phyloP scores from a whole-genome alignment of 306 rosid genomes.

The Heteromeles arbutifolia region DNA sequence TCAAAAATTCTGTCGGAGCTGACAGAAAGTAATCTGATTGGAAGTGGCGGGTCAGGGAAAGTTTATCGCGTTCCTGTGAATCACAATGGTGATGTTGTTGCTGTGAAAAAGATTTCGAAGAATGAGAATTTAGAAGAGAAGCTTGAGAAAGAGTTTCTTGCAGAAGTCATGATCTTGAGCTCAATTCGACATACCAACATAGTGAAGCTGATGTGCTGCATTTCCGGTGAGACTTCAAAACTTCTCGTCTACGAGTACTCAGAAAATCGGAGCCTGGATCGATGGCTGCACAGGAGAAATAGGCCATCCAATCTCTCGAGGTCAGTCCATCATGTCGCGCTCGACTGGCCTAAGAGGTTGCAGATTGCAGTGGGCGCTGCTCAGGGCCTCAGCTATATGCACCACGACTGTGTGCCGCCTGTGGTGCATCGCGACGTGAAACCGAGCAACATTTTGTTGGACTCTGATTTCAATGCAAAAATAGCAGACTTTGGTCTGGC shows the following conservation, averaged over 20 bases:
- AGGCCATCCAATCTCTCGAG: constrained; percentile 21
- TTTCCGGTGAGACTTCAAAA: constrained; percentile 44
- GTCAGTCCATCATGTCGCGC: constrained; percentile 14
- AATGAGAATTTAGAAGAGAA: constrained; percentile 42
- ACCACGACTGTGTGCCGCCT: constrained; percentile 60
- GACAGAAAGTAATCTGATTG: constrained; percentile 41
- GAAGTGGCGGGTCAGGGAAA: constrained; percentile 77
- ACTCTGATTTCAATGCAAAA: constrained; percentile 63
- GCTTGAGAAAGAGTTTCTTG: constrained; percentile 60
- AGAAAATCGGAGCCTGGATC: constrained; percentile 63
- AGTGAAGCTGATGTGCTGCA: constrained; percentile 63
- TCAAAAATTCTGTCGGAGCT: constrained; percentile 43
- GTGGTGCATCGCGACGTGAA: constrained; percentile 75
- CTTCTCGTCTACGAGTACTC: constrained; percentile 77
- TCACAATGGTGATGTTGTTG: constrained; percentile 29
- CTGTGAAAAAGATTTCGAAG: constrained; percentile 60
- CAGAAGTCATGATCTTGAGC: constrained; percentile 66
- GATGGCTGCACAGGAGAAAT: constrained; percentile 47
- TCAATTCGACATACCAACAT: constrained; percentile 70
- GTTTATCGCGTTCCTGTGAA: constrained; percentile 52
- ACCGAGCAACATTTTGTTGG: constrained; percentile 72
- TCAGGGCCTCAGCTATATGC: constrained; percentile 81
- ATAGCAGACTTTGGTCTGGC: constrained; percentile 88
- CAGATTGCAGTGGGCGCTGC: constrained; percentile 66
- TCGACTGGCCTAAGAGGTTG: constrained; percentile 68